These are phyloP conservation scores for Curvularia spicifera DNA, from an alignment of 2,329 filamentous ascomycete species.

Conservation along the genomic window DNA sequence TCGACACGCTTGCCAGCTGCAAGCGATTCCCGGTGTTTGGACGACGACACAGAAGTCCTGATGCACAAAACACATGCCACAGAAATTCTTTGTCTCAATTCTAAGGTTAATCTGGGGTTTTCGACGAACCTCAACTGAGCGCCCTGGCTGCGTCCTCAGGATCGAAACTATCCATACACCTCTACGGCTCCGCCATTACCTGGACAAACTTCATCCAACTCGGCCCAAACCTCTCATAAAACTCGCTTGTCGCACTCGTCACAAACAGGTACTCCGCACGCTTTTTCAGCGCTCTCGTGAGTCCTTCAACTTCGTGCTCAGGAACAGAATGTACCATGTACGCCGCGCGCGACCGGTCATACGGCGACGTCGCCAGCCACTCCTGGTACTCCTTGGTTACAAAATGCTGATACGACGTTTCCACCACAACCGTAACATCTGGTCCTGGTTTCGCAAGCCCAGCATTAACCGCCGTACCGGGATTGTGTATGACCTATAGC, in stretches of 20 bases:
- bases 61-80: too few relatives aligned
- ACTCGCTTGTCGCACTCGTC: slow-evolving; percentile 27
- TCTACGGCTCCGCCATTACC: slow-evolving; percentile 19
- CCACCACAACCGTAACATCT: slow-evolving; percentile 38
- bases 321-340: slow-evolving; percentile 41
- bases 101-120: background rate
- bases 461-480: slow-evolving; percentile 34
- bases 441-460: slow-evolving; percentile 31
- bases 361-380: slow-evolving; percentile 35
- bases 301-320: slow-evolving; percentile 16
- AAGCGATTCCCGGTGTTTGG: background rate
- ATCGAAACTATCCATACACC: background rate
- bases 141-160: background rate
- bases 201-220: slow-evolving; percentile 33
- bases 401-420: slow-evolving; percentile 30
- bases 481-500: slow-evolving; percentile 39
- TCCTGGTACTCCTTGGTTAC: slow-evolving; percentile 29
- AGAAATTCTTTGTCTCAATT: background rate
- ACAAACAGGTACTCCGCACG: slow-evolving; percentile 37
- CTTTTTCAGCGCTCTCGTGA: slow-evolving; percentile 22
- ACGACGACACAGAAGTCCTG: background rate
- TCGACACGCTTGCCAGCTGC: background rate
- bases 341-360: slow-evolving; percentile 25
- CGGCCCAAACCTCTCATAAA: slow-evolving; percentile 33
- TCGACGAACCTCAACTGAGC: background rate